Evolutionary conservation across 164 flowering plant species (phyloP).

Genomic region (Tetrastigma voinierianum): DNA sequence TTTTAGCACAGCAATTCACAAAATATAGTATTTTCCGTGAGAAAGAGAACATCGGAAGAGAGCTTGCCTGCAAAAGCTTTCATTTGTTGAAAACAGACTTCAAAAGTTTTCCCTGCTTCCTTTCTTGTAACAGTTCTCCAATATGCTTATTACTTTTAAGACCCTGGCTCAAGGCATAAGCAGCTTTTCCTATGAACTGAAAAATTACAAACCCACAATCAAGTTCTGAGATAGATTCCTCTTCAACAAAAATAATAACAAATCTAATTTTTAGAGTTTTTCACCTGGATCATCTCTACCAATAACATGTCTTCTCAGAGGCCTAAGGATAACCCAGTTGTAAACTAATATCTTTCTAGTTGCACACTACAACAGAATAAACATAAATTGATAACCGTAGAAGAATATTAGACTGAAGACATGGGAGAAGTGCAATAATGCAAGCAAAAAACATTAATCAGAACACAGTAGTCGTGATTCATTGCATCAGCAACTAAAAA

Average conservation of each 20-base stretch:
- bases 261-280: background rate
- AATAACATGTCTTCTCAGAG: slow-evolving; percentile 87
- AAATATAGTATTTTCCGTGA: background rate
- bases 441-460: background rate
- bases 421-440: background rate
- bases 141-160: slow-evolving; percentile 96
- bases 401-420: slow-evolving; percentile 1
- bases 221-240: slow-evolving; percentile 4
- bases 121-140: slow-evolving; percentile 83
- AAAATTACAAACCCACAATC: slow-evolving; percentile 8
- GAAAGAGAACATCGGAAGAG: slow-evolving; percentile 5
- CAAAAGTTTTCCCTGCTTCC: slow-evolving; percentile 97
- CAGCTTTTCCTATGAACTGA: slow-evolving; percentile 98
- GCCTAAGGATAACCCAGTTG: slow-evolving; percentile 98
- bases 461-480: too few species aligned
- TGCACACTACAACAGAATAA: slow-evolving; percentile 55
- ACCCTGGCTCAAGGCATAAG: slow-evolving; percentile 82
- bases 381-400: background rate
- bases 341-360: slow-evolving; percentile 85
- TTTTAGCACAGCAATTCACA: background rate
- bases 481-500: too few species aligned
- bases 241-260: background rate
- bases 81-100: slow-evolving; percentile 85
- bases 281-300: slow-evolving; percentile 92
- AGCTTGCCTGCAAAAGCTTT: slow-evolving; percentile 83